Base-by-base conservation (phyloP, 1,284 basidiomycete genomes). In the Boletus hoseneyae region DNA sequence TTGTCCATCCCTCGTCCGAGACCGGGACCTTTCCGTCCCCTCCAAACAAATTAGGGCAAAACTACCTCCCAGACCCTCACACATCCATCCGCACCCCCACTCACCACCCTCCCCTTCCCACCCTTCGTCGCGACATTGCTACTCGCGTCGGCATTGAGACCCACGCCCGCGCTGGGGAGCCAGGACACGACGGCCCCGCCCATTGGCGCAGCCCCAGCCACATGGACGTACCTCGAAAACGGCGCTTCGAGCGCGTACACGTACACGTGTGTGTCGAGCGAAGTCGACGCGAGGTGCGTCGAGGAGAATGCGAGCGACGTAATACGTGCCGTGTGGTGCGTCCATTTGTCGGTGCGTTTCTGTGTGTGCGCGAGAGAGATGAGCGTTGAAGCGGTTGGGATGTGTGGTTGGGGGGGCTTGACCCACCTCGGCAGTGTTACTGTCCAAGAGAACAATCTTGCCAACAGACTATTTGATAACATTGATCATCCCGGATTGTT, bases 191-290 rank as follows among this genome's bases (percentile, higher is more conserved):
- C 79, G 52, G 83, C 86, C 0, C 92, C 86, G 6, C 93, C 92
- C 18, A 90, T 89, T 3, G 89, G 82, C 37, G 83, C 84, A 1
- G 90, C 90, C 55, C 93, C 93, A 74, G 88, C 90, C 68, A 97
- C 84, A 12, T 85, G 79, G 37, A 94, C 83, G 59, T 90, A 91
- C 70, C 49, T 55, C 21, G 83, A 85, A 68, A 83, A 73, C 11
- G 88, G 86, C 56, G 87, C 86, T 50, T 77, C 76, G 34, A 92
- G 82, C 58, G 85, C 86, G 86, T 93, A 98, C 35, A 98, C 72
- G 65, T 93, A 97, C 8, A 97, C 83, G 61, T 93, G 83, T 25
- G 94, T 96, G 66, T 99, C 96, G 33, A 96, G 77, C 9, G 92
- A 92, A 13, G 87, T 93, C 8, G 92, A 93, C 3, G 86, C 93